Evolutionary conservation across 1,284 basidiomycete genomes (phyloP), one percentile per base, ranked within the genome.

Genomic region (Trichosporon sp.): DNA sequence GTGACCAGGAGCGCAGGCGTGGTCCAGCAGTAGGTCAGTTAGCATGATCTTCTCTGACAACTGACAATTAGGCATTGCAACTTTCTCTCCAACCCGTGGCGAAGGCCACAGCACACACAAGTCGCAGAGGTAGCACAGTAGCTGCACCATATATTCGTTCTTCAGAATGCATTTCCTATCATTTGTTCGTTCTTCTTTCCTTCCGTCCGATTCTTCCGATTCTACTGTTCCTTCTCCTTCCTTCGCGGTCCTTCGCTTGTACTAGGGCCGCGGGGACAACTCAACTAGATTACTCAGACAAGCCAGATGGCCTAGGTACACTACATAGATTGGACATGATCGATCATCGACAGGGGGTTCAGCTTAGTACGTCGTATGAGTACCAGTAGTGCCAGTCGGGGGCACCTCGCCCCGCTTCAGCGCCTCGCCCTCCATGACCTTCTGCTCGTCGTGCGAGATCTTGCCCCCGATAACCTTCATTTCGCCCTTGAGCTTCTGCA

Each of bases 401-500:
- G 4, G 25, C 49, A 6, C 49, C 49, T 58, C 62, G 65, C 49
- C 49, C 27, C 49, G 25, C 49, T 31, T 54, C 27, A 54, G 19
- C 27, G 49, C 49, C 66, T 69, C 59, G 21, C 67, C 68, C 58
- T 61, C 63, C 14, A 58, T 56, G 11, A 69, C 59, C 69, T 70
- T 70, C 25, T 64, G 44, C 32, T 68, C 66, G 54, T 68, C 66
- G 37, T 71, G 58, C 58, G 61, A 58, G n/a, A 72, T 63, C 68
- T 75, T 73, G 44, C 70, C 70, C 23, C 64, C 59, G 25, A 72
- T 63, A 29, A 73, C 65, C 72, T 75, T 75, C 56, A 76, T 64
- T 65, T 74, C 72, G 9, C 65, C 73, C 69, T 79, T 79, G 64
- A 80, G 57, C 71, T 77, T 77, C 60, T 65, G 69, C 65, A 78